Evolutionary conservation across 441 rosid species (phyloP), one percentile per base, ranked within the genome.

Genomic region (Metrosideros polymorpha): DNA sequence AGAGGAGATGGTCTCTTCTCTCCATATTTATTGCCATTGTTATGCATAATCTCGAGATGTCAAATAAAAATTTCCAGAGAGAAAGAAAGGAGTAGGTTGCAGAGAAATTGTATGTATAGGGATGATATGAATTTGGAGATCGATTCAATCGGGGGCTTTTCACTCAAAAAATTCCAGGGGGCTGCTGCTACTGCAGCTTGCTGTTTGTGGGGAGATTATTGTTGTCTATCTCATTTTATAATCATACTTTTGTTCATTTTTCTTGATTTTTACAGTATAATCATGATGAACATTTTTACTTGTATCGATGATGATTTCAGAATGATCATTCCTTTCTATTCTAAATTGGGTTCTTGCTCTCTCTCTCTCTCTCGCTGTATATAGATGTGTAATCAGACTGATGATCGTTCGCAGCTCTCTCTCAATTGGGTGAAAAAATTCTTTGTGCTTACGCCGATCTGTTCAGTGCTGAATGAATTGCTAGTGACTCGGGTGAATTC

Each of bases 51-150:
- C 90, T 90, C 89, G 92, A 91, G 94, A 93, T 85, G 89, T 89
- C 86, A 90, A 92, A 89, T 91, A 91, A 91, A 91, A 88, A 77
- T 88, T 88, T 90, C 91, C 90, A 85, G 89, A 91, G 88, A 17
- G 14, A 88, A 71, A 92, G 85, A 30, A 83, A 86, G 84, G 83
- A 84, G 83, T 91, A 91, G 92, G 91, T 91, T 92, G 93, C 94
- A 92, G 93, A 93, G 89, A 87, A 91, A 77, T 71, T 91, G 92
- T 91, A 92, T 93, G 95, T 92, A 92, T 93, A 93, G 95, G 85
- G 91, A 90, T 89, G 92, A 90, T 82, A 32, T 84, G 88, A 55
- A 84, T 84, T 84, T 76, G 86, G 55, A 49, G 56, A 43, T 19
- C 84, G 25, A 56, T 57, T 43, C 76, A 43, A 19, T 49, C 30